Base-by-base conservation (phyloP, 805 yeast genomes). In the Kodamaea sagamina region DNA sequence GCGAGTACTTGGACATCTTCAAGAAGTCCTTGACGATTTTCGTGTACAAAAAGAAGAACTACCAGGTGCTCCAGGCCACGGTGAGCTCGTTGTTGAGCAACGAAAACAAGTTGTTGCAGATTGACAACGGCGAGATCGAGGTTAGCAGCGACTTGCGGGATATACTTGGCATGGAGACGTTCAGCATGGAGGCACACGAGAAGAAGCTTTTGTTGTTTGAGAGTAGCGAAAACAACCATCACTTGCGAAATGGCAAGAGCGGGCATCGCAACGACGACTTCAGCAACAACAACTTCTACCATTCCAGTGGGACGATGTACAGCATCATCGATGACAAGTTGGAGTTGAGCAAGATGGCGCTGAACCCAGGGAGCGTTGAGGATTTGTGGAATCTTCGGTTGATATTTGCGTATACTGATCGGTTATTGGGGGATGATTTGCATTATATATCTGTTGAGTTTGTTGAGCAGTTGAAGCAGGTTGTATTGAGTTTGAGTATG, bases 381-480 rank as follows among this genome's bases (percentile, higher is more conserved):
- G 86, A 83, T 42, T 60, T 84, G 41, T 79, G 86, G 82, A 82
- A 81, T 51, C 60, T 84, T 45, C 75, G 76, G 46, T 57, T 85
- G 39, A 59, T 85, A 6, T 81, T 85, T 62, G 76, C 81, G 11
- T 85, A 71, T 62, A 72, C 78, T 31, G 87, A 84, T 43, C 61
- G 65, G 38, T 49, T 63, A 17, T 45, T 68, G 28, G 52, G 52
- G 10, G 65, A 62, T 24, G 69, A 69, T 4, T 55, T 74, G 50
- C 67, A 67, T 45, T 80, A 73, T 50, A 53, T 82, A 35, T 67
- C 71, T 11, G 50, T 71, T 9, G 78, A 73, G 39, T 81, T 77
- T 49, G 67, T 82, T 22, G 86, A 82, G 48, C 59, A 58, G 36
- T 56, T 82, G 47, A 80, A 77, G 52, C 71, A 68, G 32, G 61